Base-by-base conservation (phyloP, 169 alveolate genomes). In the Besnoitia besnoiti region DNA sequence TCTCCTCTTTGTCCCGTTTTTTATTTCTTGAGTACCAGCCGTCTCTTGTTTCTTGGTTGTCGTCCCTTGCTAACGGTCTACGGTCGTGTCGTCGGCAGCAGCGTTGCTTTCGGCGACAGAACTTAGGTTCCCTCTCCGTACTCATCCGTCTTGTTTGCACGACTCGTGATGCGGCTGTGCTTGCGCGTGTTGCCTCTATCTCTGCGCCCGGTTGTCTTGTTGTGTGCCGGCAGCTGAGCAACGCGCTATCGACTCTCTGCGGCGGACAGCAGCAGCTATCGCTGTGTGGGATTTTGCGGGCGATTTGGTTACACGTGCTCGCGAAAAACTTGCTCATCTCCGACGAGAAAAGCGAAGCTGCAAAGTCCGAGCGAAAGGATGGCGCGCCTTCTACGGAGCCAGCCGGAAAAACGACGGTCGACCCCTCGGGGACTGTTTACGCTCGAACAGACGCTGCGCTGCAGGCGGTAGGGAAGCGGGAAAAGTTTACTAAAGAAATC, bases 211-310 rank as follows among this genome's bases (percentile, higher is more conserved):
- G 37, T 37, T 39, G 62, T 82, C 55, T 40, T 55, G 49, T 62
- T 85, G 61, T 39, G n/a, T n/a, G n/a, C n/a, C n/a, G n/a, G 40
- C 91, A 85, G 91, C 77, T 85, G 33, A 46, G 77, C 80, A 44
- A 62, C 40, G 42, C 62, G 16, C 80, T 85, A 50, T 50, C 91
- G 42, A 51, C 80, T 14, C 44, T 85, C 27, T 85, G 91, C 39
- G 91, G 82, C n/a, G 91, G 91, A 19, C 76, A 51, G 82, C 51
- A 51, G 91, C 91, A 85, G 91, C 79, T 85, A 27, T 85, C 91
- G 5, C 91, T 85, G 3, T 85, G 91, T 40, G 77, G 77, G 21
- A 39, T 85, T 4, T 51, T 85, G 51, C 77, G 91, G 24, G 62
- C 55, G 24, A 51, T 85, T 55, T 85, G 62, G 77, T 5, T 55